phyloP scores from a whole-genome alignment of 805 yeast genomes.

The Schizosaccharomyces cryophilus region DNA sequence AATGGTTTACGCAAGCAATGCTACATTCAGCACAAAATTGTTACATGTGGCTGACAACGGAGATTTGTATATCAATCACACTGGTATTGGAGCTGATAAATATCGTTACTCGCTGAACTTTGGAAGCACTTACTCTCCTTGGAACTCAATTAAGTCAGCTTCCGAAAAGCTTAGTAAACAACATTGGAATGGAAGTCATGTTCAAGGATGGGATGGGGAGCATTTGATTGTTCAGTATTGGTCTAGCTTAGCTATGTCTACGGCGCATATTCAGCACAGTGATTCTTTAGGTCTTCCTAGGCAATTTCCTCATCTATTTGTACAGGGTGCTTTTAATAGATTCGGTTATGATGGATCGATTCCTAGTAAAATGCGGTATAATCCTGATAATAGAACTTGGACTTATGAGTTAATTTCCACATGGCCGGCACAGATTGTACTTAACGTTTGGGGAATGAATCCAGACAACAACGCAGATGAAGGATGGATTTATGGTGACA shows the following conservation, averaged over 20 bases:
- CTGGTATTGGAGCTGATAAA: background rate
- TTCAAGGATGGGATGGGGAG: background rate
- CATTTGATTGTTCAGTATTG: constrained; percentile 1
- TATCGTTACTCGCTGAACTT: background rate
- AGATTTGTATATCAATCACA: background rate
- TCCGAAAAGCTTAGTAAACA: background rate
- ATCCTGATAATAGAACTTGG: background rate
- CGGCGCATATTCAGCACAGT: background rate
- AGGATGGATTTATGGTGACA: background rate
- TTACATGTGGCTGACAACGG: background rate
- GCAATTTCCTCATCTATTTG: background rate
- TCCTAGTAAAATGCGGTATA: background rate
- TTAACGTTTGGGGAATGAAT: constrained; percentile 3
- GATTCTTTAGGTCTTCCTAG: background rate
- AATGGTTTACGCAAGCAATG: background rate
- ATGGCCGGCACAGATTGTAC: background rate
- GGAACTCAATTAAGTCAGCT: background rate
- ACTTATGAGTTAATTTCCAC: background rate
- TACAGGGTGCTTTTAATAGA: background rate
- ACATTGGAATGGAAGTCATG: background rate
- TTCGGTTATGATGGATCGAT: background rate
- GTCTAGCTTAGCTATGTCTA: background rate
- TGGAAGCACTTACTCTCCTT: background rate
- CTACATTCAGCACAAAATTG: background rate
- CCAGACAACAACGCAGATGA: constrained; percentile 2